A percentile compares a stretch with the other conserved stretches of the same genome.
Conservation (phyloP, 306 rosid genomes). For the Sesbania bispinosa region DNA sequence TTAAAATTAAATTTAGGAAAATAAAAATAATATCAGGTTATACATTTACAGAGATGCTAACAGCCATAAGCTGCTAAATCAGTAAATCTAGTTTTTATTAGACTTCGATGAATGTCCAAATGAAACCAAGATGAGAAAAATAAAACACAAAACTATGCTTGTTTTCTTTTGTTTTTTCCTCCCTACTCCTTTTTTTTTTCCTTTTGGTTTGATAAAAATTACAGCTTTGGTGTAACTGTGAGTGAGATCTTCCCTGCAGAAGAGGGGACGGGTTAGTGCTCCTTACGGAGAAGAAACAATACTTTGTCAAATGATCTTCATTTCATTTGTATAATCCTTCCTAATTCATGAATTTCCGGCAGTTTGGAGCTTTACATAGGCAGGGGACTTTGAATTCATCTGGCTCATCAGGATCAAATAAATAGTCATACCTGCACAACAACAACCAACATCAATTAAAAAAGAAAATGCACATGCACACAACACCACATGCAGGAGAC, state of each 20-base stretch:
- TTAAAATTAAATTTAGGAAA: constrained; percentile 22
- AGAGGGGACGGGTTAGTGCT: constrained; percentile 64
- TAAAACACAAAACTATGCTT: constrained; percentile 28
- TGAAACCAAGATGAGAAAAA: constrained; percentile 23
- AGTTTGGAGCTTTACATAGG: constrained; percentile 91
- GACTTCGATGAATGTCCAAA: constrained; percentile 38
- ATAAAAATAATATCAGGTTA: constrained; percentile 3
- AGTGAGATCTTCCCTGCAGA: constrained; percentile 42
- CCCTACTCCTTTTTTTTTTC: not conserved
- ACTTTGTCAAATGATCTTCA: constrained; percentile 26
- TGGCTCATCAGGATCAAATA: constrained; percentile 97
- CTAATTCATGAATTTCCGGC: constrained; percentile 97
- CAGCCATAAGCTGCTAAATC: constrained; percentile 46
- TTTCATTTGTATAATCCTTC: constrained; percentile 38
- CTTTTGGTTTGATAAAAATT: constrained; percentile 38
- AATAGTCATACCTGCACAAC: constrained; percentile 81
- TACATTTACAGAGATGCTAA: constrained; percentile 41
- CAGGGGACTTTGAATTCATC: constrained; percentile 98
- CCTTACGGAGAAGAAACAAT: constrained; percentile 82
- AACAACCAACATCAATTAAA: constrained; percentile 22
- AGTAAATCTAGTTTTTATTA: constrained; percentile 44
- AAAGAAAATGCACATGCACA: not conserved
- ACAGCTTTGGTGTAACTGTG: constrained; percentile 56
- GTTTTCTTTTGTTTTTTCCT: not conserved
- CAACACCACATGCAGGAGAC: not conserved